A percentile compares a stretch with the other conserved stretches of the same genome.
Conservation (phyloP, 2,329 filamentous ascomycete genomes). For the Cadophora sp. region DNA sequence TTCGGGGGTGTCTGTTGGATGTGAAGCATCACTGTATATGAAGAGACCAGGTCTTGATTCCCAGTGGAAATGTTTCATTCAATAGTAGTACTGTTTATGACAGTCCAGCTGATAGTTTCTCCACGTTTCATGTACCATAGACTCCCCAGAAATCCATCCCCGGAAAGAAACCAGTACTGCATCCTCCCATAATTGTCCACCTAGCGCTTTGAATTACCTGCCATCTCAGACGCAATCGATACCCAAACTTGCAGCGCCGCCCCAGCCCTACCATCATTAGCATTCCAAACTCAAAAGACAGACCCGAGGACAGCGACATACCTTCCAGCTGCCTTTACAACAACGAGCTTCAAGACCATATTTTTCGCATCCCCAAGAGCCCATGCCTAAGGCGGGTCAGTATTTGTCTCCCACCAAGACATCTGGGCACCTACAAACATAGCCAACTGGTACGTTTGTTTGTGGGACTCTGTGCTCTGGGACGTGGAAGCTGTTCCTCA, state of each 20-base stretch:
- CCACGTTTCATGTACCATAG: not conserved
- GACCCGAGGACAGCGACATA: not conserved
- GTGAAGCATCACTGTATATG: not conserved
- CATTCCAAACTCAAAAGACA: not conserved
- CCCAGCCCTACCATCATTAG: not conserved
- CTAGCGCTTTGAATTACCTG: not conserved
- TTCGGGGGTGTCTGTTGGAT: not conserved
- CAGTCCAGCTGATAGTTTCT: not conserved
- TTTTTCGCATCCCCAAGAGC: not conserved
- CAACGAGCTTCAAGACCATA: not conserved
- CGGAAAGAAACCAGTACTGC: not conserved
- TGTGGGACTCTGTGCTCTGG: not conserved
- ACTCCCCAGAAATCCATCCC: not conserved
- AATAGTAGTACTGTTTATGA: not conserved
- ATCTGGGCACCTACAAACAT: not conserved
- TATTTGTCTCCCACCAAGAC: not conserved
- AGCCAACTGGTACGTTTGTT: not conserved
- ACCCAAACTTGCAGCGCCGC: not conserved
- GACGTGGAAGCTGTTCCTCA: not conserved
- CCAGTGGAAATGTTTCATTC: not conserved
- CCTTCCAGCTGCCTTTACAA: not conserved
- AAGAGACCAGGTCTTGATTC: not conserved
- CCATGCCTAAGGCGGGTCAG: not conserved
- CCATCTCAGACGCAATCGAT: constrained; percentile 3
- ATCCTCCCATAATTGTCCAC: not conserved